Conservation (phyloP, 164 flowering plant species). For the Aristolochia fimbriata region DNA sequence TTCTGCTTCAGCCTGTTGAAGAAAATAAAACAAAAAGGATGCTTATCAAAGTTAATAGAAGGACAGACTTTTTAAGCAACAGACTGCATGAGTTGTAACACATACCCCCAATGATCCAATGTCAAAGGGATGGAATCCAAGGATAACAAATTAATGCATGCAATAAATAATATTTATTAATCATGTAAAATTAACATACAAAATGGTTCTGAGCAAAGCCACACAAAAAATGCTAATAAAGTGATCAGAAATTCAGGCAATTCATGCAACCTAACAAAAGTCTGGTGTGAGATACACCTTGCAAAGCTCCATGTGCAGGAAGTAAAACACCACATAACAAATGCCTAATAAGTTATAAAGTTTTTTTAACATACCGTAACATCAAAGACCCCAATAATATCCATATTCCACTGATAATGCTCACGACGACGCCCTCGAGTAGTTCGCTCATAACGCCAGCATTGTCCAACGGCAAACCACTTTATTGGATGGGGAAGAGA, state of each 20-base stretch:
- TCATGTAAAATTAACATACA: no score
- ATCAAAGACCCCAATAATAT: conserved; percentile 84
- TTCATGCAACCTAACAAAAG: neutral
- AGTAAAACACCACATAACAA: neutral
- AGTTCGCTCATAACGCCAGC: conserved; percentile 97
- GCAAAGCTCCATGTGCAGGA: no score
- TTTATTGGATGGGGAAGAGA: conserved; percentile 81
- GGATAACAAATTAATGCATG: no score
- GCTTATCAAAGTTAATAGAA: neutral
- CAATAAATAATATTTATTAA: no score
- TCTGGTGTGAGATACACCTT: no score
- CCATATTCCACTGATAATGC: conserved; percentile 99
- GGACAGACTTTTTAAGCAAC: neutral
- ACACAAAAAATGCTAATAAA: neutral
- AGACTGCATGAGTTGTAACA: neutral
- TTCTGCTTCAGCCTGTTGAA: conserved; percentile 82
- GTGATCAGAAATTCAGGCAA: neutral
- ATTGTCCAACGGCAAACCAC: conserved; percentile 96
- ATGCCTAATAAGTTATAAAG: neutral
- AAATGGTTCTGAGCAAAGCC: no score
- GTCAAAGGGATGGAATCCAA: no score
- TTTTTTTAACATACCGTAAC: conserved; percentile 43
- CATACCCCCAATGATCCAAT: no score
- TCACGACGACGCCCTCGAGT: conserved; percentile 94
- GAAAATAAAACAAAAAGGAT: neutral